These are phyloP conservation scores for Penicillium arizonense DNA, from an alignment of 495 filamentous ascomycete genomes.

Conservation along the genomic window DNA sequence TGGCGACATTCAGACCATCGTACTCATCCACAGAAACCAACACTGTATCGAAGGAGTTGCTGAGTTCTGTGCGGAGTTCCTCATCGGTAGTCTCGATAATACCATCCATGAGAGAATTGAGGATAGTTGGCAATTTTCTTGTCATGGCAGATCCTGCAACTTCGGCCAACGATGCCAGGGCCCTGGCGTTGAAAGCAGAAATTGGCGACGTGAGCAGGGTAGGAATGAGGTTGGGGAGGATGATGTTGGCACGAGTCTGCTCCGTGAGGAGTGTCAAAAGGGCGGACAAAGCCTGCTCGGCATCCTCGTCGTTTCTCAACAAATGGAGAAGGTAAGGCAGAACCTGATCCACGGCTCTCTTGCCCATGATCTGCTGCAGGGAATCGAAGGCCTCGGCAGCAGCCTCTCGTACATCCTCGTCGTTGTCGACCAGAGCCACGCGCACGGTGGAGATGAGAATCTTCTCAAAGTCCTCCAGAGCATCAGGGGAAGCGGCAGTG, in stretches of 20 bases:
- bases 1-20: conserved; percentile 89
- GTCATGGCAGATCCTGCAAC: conserved; percentile 89
- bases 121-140: conserved; percentile 78
- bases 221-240: conserved; percentile 92
- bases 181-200: conserved; percentile 88
- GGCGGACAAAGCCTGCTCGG: conserved; percentile 88
- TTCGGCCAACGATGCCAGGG: conserved; percentile 85
- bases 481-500: conserved; percentile 82
- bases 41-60: conserved; percentile 79
- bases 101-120: conserved; percentile 91
- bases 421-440: conserved; percentile 84
- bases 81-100: conserved; percentile 77
- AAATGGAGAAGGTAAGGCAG: conserved; percentile 87
- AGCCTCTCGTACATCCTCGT: conserved; percentile 88
- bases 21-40: conserved; percentile 92
- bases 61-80: conserved; percentile 69
- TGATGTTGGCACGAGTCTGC: conserved; percentile 90
- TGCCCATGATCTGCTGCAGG: conserved; percentile 88
- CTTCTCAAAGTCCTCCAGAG: conserved; percentile 92
- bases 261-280: conserved; percentile 92
- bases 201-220: conserved; percentile 90
- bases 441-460: conserved; percentile 91
- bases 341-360: conserved; percentile 90
- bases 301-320: conserved; percentile 78
- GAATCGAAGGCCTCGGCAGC: conserved; percentile 97